Evolutionary conservation across 108 stramenopile genomes (phyloP).

Genomic region (Seminavis robusta): DNA sequence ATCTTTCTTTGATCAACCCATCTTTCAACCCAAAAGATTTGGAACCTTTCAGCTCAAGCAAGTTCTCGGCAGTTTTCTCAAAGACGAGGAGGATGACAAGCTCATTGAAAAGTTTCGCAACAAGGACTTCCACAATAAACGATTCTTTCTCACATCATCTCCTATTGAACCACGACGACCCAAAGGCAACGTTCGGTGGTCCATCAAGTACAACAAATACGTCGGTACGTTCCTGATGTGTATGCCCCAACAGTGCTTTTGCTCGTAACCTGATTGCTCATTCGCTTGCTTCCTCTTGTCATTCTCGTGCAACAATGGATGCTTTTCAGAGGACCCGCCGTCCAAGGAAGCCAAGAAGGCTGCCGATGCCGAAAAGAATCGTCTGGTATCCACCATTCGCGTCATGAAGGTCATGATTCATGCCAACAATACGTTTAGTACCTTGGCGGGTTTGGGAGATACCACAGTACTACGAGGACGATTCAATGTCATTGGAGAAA

Average conservation of each 20-base stretch:
- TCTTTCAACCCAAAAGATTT: constrained; percentile 43
- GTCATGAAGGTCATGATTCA: constrained; percentile 69
- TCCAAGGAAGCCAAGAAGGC: constrained; percentile 43
- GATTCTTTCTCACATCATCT: constrained; percentile 63
- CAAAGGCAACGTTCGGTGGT: constrained; percentile 56
- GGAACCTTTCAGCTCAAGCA: constrained; percentile 69
- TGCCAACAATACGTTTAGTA: constrained; percentile 74
- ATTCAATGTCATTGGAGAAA: constrained; percentile 69
- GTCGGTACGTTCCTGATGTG: constrained; percentile 44
- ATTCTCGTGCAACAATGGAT: neutral
- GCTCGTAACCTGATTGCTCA: too few relatives aligned
- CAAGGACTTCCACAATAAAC: constrained; percentile 60
- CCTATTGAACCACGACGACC: constrained; percentile 47
- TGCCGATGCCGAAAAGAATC: constrained; percentile 26
- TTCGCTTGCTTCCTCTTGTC: neutral
- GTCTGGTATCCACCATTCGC: constrained; percentile 39
- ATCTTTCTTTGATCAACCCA: constrained; percentile 78
- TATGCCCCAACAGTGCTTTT: too few relatives aligned
- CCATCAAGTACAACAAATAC: constrained; percentile 55
- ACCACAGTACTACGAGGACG: constrained; percentile 66
- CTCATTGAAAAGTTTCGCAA: constrained; percentile 53
- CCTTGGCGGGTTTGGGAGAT: constrained; percentile 62
- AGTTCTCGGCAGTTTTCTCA: constrained; percentile 61
- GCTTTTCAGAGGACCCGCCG: constrained; percentile 29
- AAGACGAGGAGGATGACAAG: constrained; percentile 36